Evolutionary conservation across 2,329 filamentous ascomycete genomes (phyloP).

Genomic region (Kalaharituber pfeilii): DNA sequence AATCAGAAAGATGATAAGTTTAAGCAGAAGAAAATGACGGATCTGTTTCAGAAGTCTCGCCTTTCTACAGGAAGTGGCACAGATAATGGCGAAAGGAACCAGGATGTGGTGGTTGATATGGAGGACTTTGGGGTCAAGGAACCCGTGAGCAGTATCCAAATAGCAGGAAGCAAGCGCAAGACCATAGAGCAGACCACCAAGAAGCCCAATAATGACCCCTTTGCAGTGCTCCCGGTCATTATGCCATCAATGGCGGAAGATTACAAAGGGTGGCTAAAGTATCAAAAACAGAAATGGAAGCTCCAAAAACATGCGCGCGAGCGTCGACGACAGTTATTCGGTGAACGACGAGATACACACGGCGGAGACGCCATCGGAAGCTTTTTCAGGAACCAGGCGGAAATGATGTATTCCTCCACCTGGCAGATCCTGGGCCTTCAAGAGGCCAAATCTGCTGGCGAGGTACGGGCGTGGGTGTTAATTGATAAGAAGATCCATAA

Average conservation of each 20-base stretch:
- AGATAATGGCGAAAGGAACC: slow-evolving; percentile 12
- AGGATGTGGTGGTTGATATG: slow-evolving; percentile 43
- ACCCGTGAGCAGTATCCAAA: slow-evolving; percentile 4
- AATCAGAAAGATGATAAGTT: slow-evolving; percentile 91
- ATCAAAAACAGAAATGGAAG: slow-evolving; percentile 98
- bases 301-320: slow-evolving; percentile 81
- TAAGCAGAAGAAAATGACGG: slow-evolving; percentile 98
- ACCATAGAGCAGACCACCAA: slow-evolving; percentile 23
- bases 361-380: slow-evolving; percentile 45
- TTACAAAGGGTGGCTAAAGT: slow-evolving; percentile 73
- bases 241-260: slow-evolving; percentile 78
- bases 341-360: slow-evolving; percentile 51
- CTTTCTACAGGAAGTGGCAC: neutral
- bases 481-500: slow-evolving; percentile 85
- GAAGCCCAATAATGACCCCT: slow-evolving; percentile 53
- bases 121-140: slow-evolving; percentile 51
- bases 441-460: slow-evolving; percentile 64
- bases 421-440: slow-evolving; percentile 89
- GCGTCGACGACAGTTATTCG: slow-evolving; percentile 77
- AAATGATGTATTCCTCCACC: slow-evolving; percentile 72
- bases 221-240: slow-evolving; percentile 58
- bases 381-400: slow-evolving; percentile 81
- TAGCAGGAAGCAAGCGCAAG: slow-evolving; percentile 30
- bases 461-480: slow-evolving; percentile 74
- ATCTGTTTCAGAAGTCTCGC: slow-evolving; percentile 47